Evolutionary conservation across 1,139 yeast genomes (phyloP).

Genomic region (Entelexis paramagnoliae): DNA sequence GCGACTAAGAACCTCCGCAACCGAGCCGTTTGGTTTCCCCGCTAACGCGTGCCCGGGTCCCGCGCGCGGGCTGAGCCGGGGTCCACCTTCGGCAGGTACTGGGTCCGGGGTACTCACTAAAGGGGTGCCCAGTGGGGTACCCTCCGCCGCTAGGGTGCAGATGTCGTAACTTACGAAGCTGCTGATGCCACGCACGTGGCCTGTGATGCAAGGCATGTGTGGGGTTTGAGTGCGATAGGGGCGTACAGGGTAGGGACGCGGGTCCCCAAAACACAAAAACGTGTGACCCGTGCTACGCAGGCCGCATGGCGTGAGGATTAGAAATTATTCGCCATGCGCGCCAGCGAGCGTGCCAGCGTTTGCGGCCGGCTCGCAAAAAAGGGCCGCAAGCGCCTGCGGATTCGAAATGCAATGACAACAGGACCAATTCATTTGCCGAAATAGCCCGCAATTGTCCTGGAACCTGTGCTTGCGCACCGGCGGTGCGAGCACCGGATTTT

Average conservation of each 20-base stretch:
- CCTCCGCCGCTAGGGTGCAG: not conserved
- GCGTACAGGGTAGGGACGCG: not conserved
- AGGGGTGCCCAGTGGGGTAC: not conserved
- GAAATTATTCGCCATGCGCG: conserved; percentile 2
- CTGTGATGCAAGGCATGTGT: not conserved
- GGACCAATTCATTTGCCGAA: not conserved
- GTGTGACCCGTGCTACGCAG: not conserved
- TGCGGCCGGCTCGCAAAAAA: not conserved
- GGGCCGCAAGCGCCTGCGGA: not conserved
- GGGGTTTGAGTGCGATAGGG: conserved; percentile 2
- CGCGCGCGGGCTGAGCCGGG: too few species aligned
- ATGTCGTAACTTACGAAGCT: not conserved
- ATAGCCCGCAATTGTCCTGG: not conserved
- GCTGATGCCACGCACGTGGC: not conserved
- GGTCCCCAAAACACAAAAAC: not conserved
- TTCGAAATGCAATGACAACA: too few species aligned
- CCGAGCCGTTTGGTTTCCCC: too few species aligned
- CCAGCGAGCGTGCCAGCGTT: not conserved
- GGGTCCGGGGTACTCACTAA: too few species aligned
- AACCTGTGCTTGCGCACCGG: not conserved
- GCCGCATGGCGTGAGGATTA: conserved; percentile 4
- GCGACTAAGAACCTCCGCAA: too few species aligned
- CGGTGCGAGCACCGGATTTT: not conserved
- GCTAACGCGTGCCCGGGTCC: too few species aligned
- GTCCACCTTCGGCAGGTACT: too few species aligned